These are phyloP conservation scores for Trypanosoma caninum DNA, from an alignment of 208 protist species.

Conservation along the genomic window DNA sequence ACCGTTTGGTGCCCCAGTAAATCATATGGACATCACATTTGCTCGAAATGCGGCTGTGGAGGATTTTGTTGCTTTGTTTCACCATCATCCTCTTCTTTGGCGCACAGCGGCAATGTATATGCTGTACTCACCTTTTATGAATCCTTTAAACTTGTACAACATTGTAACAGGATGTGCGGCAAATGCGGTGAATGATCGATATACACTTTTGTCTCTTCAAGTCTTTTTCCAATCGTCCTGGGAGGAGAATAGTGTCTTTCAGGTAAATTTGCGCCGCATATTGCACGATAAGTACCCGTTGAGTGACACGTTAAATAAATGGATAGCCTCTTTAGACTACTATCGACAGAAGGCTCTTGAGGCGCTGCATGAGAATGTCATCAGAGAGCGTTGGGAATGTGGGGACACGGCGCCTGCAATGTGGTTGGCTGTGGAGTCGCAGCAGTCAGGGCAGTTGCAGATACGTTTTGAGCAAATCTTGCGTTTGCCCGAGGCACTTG, in stretches of 20 bases:
- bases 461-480: slow-evolving; percentile 41
- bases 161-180: slow-evolving; percentile 29
- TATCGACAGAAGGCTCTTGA: slow-evolving; percentile 36
- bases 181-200: slow-evolving; percentile 33
- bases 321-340: slow-evolving; percentile 53
- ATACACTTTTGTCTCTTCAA: slow-evolving; percentile 33
- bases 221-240: slow-evolving; percentile 49
- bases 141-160: slow-evolving; percentile 46
- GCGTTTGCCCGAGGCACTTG: slow-evolving; percentile 27
- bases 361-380: slow-evolving; percentile 41
- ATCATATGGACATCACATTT: slow-evolving; percentile 52
- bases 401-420: slow-evolving; percentile 41
- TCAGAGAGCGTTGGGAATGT: slow-evolving; percentile 30
- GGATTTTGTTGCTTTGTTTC: slow-evolving; percentile 52
- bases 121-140: slow-evolving; percentile 66
- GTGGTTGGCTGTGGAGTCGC: slow-evolving; percentile 70
- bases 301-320: slow-evolving; percentile 48
- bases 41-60: slow-evolving; percentile 49
- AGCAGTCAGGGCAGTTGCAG: slow-evolving; percentile 42
- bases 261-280: slow-evolving; percentile 34
- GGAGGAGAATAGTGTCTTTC: slow-evolving; percentile 40
- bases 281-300: slow-evolving; percentile 34
- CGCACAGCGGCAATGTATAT: slow-evolving; percentile 52
- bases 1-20: slow-evolving; percentile 23
- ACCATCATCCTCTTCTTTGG: slow-evolving; percentile 45